Base-by-base conservation (phyloP, 2,329 filamentous ascomycete genomes). In the Scolecobasidium constrictum region DNA sequence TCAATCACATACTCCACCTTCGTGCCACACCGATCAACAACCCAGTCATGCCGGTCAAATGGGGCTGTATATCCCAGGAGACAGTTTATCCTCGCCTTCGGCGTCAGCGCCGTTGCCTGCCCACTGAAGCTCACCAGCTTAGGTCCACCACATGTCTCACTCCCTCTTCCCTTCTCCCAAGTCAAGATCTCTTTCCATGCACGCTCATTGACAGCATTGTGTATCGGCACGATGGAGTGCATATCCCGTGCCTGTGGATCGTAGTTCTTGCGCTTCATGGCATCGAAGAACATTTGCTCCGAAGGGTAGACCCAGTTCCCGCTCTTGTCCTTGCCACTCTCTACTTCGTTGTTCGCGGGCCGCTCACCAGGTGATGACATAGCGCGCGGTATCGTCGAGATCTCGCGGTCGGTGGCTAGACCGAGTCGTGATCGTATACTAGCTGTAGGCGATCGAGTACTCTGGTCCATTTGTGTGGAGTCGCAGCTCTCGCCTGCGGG, bases 281-380 rank as follows among this genome's bases (percentile, higher is more conserved):
- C 92, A 38, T 94, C 85, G 66, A 96, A 96, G 71, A 98, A 98
- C 79, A 95, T 94, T 57, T 85, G 83, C 61, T 96, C 90, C 0
- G 84, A 92, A 0, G 92, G 92, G 63, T 98, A 98, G 47, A 98
- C 81, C 92, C 92, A 98, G 61, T 95, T 94, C 1, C 90, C 90
- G 0, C 77, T 76, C 28, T 66, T 59, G 40, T 71, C 67, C 53
- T 86, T 41, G 7, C 37, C 82, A 0, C 81, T 83, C 58, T 94
- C 87, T 48, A 75, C 65, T 63, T 95, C 86, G 47, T 76, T 72
- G 62, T 94, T 94, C 12, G 83, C 80, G 33, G 47, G 19, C 53
- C 37, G 40, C 38, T 63, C 35, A 62, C 58, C 23, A 56, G 59
- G 40, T 37, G 55, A 46, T 20, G 58, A 46, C 33, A 61, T 56